Evolutionary conservation across 2,329 filamentous ascomycete genomes (phyloP).

Genomic region (Metarhizium guizhouense): DNA sequence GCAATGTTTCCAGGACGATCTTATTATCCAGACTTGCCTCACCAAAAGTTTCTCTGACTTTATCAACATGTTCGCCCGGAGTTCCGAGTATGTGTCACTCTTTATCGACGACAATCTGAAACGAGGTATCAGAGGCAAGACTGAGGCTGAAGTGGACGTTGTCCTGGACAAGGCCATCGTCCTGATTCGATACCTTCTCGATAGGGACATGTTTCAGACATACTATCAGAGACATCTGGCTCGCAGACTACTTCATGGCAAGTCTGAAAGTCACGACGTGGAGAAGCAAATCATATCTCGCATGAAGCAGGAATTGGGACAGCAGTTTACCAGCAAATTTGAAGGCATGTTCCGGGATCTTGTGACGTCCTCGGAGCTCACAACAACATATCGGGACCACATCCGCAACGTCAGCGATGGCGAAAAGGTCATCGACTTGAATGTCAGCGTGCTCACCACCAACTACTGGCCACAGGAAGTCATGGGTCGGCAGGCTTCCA

Average conservation of each 20-base stretch:
- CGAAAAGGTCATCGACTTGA: slow-evolving; percentile 57
- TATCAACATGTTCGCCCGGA: slow-evolving; percentile 80
- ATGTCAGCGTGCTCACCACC: slow-evolving; percentile 77
- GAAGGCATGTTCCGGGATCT: slow-evolving; percentile 99
- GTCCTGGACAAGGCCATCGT: slow-evolving; percentile 85
- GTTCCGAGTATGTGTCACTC: slow-evolving; percentile 86
- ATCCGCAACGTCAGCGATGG: slow-evolving; percentile 43
- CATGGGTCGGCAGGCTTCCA: slow-evolving; percentile 54
- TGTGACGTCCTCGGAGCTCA: slow-evolving; percentile 76
- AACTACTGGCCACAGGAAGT: slow-evolving; percentile 94
- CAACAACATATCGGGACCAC: slow-evolving; percentile 64
- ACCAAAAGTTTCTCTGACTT: slow-evolving; percentile 86
- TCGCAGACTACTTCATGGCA: slow-evolving; percentile 76
- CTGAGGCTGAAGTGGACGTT: slow-evolving; percentile 74
- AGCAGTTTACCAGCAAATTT: slow-evolving; percentile 84
- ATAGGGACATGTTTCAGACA: slow-evolving; percentile 90
- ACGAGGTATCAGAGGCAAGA: slow-evolving; percentile 87
- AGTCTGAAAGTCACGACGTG: slow-evolving; percentile 82
- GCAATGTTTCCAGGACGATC: slow-evolving; percentile 64
- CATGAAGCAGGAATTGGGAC: slow-evolving; percentile 95
- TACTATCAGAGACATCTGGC: slow-evolving; percentile 98
- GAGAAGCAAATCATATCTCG: slow-evolving; percentile 93
- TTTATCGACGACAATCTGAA: slow-evolving; percentile 97
- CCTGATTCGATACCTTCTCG: slow-evolving; percentile 76
- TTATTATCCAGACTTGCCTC: slow-evolving; percentile 70